A percentile compares a stretch with the other conserved stretches of the same genome.
Conservation (phyloP, 441 rosid species). For the Sinapis alba region DNA sequence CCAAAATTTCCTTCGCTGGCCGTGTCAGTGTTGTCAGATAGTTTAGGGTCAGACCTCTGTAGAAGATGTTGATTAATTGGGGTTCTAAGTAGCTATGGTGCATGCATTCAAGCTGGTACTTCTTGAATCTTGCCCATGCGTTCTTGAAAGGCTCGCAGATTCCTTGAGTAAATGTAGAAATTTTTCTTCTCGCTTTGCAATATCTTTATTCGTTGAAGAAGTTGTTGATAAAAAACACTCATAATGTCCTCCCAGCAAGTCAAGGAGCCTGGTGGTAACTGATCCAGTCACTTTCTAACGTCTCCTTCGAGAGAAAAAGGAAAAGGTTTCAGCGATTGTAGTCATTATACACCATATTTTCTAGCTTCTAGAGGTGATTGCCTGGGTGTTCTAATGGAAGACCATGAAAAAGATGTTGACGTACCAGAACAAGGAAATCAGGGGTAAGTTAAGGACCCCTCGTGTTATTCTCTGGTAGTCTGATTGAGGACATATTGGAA, state of each 20-base stretch:
- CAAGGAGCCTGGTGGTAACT: no score
- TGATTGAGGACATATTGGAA: no score
- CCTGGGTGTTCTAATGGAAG: no score
- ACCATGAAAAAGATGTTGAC: no score
- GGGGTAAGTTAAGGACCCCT: no score
- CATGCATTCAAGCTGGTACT: background rate
- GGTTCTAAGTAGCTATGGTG: background rate
- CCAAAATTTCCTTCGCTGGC: background rate
- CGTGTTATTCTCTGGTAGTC: no score
- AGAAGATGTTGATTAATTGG: background rate
- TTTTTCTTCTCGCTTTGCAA: background rate
- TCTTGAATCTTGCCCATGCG: background rate
- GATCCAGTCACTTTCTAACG: no score
- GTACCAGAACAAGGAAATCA: no score
- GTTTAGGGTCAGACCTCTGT: background rate
- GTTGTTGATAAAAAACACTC: background rate
- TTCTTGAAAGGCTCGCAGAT: background rate
- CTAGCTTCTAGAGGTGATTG: no score
- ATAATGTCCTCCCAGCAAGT: background rate
- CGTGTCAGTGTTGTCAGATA: background rate
- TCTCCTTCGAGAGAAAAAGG: no score
- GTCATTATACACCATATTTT: no score
- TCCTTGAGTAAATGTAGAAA: background rate
- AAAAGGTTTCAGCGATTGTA: no score
- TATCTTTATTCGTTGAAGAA: background rate